These are phyloP conservation scores for Tephrocybe rancida DNA, from an alignment of 768 basidiomycete genomes.

Conservation along the genomic window DNA sequence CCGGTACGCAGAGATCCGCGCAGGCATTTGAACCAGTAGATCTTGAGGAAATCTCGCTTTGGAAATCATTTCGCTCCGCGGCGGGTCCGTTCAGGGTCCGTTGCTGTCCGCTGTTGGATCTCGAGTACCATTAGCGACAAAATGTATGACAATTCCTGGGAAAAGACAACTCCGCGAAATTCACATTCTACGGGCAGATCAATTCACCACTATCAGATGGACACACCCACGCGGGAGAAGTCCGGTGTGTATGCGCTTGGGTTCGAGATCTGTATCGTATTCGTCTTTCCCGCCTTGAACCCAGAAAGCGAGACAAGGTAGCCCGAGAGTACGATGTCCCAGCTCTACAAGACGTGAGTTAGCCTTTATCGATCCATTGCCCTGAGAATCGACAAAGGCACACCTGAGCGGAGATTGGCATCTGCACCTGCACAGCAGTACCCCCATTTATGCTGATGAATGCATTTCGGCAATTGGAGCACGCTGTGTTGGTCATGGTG, in stretches of 20 bases:
- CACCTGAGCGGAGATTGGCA: conserved; percentile 52
- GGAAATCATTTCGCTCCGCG: background rate
- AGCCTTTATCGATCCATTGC: background rate
- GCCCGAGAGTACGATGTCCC: conserved; percentile 45
- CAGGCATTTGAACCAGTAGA: background rate
- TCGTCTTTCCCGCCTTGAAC: conserved; percentile 45
- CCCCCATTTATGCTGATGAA: conserved; percentile 50
- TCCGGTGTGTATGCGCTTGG: conserved; percentile 43
- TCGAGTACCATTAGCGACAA: conserved; percentile 2
- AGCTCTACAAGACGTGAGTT: conserved; percentile 32
- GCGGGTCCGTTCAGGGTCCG: background rate
- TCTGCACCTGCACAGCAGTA: conserved; percentile 41
- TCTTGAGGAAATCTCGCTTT: conserved; percentile 2
- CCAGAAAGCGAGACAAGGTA: conserved; percentile 43
- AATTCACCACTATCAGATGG: conserved; percentile 12
- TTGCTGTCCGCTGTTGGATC: background rate
- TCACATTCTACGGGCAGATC: background rate
- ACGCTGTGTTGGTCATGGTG: conserved; percentile 42
- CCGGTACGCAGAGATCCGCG: conserved; percentile 2
- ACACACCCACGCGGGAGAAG: conserved; percentile 42
- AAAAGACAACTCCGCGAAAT: background rate
- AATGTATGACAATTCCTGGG: background rate
- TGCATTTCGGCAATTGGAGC: conserved; percentile 51
- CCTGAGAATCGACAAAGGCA: conserved; percentile 1
- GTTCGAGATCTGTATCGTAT: conserved; percentile 47